Evolutionary conservation across 106 monocot genomes (phyloP).

Genomic region (Dactylorhiza incarnata): DNA sequence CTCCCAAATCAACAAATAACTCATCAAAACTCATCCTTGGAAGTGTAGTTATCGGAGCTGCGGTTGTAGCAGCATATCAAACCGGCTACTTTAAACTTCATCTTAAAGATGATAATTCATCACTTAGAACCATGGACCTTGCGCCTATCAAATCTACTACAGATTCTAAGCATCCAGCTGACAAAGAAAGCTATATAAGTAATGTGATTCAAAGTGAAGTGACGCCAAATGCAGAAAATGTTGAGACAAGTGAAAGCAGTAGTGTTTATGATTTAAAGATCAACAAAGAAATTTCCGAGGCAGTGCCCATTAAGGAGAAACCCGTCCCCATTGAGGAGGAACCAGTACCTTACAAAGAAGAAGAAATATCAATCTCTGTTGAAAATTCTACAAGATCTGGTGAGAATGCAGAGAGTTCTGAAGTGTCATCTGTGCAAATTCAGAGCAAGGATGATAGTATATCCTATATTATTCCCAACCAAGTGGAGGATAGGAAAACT

Average conservation of each 20-base stretch:
- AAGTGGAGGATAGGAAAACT: constrained; percentile 9
- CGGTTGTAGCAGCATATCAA: constrained; percentile 39
- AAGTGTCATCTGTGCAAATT: constrained; percentile 13
- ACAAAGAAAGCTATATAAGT: constrained; percentile 14
- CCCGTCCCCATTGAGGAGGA: constrained; percentile 10
- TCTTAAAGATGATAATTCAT: constrained; percentile 21
- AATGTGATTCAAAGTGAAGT: constrained; percentile 9
- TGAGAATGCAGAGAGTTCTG: constrained; percentile 18
- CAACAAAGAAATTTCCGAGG: constrained; percentile 15
- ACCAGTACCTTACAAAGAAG: constrained; percentile 14
- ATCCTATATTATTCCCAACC: background rate
- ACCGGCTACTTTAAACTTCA: constrained; percentile 33
- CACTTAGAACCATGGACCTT: constrained; percentile 7
- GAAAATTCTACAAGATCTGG: constrained; percentile 4
- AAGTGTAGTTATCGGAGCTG: constrained; percentile 36
- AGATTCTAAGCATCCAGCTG: constrained; percentile 15
- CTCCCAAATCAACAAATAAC: constrained; percentile 21
- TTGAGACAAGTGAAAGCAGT: constrained; percentile 14
- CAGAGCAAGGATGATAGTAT: constrained; percentile 1
- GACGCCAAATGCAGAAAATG: constrained; percentile 18
- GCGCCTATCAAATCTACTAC: constrained; percentile 10
- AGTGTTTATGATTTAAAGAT: constrained; percentile 7
- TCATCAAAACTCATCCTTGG: constrained; percentile 42
- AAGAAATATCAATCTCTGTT: constrained; percentile 13
- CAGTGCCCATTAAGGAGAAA: constrained; percentile 9